These are phyloP conservation scores for Verticillium alfalfae DNA, from an alignment of 2,329 filamentous ascomycete species.

Conservation along the genomic window DNA sequence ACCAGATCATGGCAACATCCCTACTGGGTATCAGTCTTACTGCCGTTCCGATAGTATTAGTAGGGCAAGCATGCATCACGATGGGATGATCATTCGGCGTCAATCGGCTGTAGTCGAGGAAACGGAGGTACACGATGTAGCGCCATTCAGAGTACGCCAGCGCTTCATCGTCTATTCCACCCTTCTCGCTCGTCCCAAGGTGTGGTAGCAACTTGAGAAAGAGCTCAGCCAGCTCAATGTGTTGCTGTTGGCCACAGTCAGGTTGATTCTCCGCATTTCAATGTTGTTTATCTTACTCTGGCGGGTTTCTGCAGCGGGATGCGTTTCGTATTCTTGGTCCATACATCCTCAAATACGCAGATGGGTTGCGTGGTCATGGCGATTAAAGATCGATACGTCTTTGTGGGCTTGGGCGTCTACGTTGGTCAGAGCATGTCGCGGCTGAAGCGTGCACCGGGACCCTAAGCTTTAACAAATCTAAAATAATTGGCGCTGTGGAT, in stretches of 20 bases:
- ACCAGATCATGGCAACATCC: conserved; percentile 14
- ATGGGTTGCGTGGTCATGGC: background rate
- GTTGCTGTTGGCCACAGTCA: conserved; percentile 2
- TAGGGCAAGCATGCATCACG: conserved; percentile 1
- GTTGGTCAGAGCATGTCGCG: background rate
- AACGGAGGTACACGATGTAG: conserved; percentile 12
- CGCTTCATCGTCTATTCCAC: conserved; percentile 5
- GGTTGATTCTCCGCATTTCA: background rate
- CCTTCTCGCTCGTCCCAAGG: conserved; percentile 4
- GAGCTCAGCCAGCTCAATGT: conserved; percentile 7
- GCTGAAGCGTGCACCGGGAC: too few relatives aligned
- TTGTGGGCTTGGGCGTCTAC: background rate
- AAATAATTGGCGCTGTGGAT: too few relatives aligned
- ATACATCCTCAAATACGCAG: background rate
- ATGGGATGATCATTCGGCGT: conserved; percentile 10
- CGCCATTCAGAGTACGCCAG: conserved; percentile 13
- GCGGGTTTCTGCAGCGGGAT: conserved; percentile 2
- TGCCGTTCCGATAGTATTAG: too few relatives aligned
- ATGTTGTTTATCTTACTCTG: background rate
- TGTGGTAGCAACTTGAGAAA: conserved; percentile 10
- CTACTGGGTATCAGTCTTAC: background rate
- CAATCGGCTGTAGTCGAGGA: conserved; percentile 5
- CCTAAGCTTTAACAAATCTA: too few relatives aligned
- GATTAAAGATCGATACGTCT: background rate
- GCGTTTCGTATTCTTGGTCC: background rate